Conservation (phyloP, 441 rosid genomes). For the Syzygium malaccense region DNA sequence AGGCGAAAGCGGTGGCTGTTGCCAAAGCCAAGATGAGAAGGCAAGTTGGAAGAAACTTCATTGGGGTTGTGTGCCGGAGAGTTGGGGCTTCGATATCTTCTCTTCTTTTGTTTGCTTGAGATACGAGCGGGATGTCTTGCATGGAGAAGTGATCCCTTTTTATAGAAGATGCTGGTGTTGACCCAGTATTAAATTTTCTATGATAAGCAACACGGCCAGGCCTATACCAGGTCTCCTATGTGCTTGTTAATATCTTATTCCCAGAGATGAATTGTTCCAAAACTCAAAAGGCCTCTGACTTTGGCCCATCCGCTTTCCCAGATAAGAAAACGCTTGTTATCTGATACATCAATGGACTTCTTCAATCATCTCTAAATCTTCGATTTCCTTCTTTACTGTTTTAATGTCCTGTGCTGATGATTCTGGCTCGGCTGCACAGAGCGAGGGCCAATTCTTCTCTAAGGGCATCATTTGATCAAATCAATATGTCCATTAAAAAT, state of each 20-base stretch:
- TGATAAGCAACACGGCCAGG: not conserved
- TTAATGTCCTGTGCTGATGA: not conserved
- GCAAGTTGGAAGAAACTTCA: not conserved
- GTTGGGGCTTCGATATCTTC: not conserved
- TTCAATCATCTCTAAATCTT: not conserved
- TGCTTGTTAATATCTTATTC: not conserved
- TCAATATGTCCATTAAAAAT: not conserved
- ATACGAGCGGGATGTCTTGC: not conserved
- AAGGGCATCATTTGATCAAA: not conserved
- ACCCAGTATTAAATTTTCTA: not conserved
- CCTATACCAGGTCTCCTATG: not conserved
- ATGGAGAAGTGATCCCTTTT: not conserved
- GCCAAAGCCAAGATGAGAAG: not conserved
- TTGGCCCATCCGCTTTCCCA: not conserved
- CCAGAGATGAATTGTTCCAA: not conserved
- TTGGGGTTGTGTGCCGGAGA: not conserved
- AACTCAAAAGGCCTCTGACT: not conserved
- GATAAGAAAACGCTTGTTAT: not conserved
- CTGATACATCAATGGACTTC: no score
- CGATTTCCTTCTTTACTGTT: not conserved
- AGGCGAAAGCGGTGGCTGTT: not conserved
- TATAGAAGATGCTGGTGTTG: not conserved
- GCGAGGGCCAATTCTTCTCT: not conserved
- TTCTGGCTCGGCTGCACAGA: not conserved
- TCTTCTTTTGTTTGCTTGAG: not conserved